Conservation (phyloP, 176 grass and related monocot genomes). For the Coix lacrymajobi region DNA sequence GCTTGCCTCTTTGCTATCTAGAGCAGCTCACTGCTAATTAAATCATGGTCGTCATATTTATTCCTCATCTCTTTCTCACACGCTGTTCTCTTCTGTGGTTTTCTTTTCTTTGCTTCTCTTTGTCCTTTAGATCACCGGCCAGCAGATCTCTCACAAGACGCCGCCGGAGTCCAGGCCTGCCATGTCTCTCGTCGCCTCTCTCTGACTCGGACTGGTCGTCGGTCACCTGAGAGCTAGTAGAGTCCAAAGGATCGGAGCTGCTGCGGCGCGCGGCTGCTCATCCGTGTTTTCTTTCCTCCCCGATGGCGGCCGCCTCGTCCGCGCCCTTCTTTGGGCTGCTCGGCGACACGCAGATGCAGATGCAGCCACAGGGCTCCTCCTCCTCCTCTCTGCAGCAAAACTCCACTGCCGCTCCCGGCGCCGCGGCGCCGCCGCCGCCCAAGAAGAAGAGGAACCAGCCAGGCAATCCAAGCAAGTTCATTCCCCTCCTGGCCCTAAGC, state of each 20-base stretch:
- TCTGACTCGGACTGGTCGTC: constrained; percentile 31
- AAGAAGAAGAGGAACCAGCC: constrained; percentile 98
- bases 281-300: constrained; percentile 31
- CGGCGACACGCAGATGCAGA: constrained; percentile 55
- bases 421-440: constrained; percentile 36
- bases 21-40: not conserved
- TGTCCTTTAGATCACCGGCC: constrained; percentile 33
- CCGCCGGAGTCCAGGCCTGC: constrained; percentile 20
- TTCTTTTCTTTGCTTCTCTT: not conserved
- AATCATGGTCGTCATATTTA: not conserved
- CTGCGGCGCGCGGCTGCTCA: too few species aligned
- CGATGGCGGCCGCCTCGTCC: constrained; percentile 64
- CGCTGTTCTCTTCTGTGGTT: not conserved
- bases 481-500: not conserved
- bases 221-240: not conserved
- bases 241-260: constrained; percentile 10
- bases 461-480: constrained; percentile 90
- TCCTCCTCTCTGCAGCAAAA: not conserved
- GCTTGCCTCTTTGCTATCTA: not conserved
- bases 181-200: constrained; percentile 30
- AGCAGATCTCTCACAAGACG: constrained; percentile 9
- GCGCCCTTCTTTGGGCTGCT: constrained; percentile 73
- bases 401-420: constrained; percentile 7
- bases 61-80: constrained; percentile 22
- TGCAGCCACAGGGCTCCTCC: constrained; percentile 23